Conservation (phyloP, 148 eudicot genomes). For the Arctostaphylos glauca region DNA sequence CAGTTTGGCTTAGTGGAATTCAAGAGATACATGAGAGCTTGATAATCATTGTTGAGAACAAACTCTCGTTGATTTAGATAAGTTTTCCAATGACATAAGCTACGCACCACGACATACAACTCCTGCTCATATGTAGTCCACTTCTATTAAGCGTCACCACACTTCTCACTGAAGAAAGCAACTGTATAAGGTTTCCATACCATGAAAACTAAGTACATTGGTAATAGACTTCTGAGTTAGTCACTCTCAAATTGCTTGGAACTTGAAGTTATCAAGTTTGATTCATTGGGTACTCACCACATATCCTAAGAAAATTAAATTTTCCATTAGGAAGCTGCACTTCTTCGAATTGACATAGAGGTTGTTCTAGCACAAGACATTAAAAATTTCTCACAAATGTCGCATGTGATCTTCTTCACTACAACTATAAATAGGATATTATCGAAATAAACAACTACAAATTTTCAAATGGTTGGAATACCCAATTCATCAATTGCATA, state of each 20-base stretch:
- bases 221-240: neutral
- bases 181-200: neutral
- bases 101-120: neutral
- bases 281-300: neutral
- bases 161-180: neutral
- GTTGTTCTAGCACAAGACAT: neutral
- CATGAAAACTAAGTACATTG: slow-evolving; percentile 9
- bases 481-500: neutral
- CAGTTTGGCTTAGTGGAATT: neutral
- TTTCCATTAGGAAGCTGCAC: neutral
- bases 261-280: neutral
- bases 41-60: slow-evolving; percentile 7
- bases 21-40: neutral
- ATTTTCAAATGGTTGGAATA: neutral
- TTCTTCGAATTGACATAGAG: neutral
- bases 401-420: neutral
- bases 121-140: neutral
- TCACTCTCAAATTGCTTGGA: neutral
- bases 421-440: slow-evolving; percentile 1
- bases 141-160: neutral
- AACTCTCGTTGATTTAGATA: neutral
- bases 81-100: neutral
- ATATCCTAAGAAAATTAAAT: slow-evolving; percentile 13
- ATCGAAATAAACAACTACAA: neutral
- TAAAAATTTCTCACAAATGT: neutral